phyloP scores from a whole-genome alignment of 768 basidiomycete genomes.

The Amyloporia xantha region DNA sequence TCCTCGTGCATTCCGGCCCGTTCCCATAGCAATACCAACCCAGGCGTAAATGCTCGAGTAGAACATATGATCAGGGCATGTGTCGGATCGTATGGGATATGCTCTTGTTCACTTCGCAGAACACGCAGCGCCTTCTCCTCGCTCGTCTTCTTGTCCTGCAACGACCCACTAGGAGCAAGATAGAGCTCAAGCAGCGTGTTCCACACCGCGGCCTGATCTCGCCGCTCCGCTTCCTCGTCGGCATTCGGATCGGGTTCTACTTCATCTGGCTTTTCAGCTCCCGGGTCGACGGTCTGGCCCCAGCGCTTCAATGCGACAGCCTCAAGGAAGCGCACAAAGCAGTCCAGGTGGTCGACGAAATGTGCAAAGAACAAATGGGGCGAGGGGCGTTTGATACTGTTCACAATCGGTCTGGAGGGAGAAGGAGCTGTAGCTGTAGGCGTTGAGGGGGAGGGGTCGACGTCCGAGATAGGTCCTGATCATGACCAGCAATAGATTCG shows the following conservation, averaged over 20 bases:
- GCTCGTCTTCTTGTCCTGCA: conserved; percentile 10
- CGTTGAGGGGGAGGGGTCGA: conserved; percentile 24
- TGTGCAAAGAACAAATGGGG: conserved; percentile 89
- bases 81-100: conserved; percentile 72
- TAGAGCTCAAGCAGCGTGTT: conserved; percentile 95
- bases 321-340: conserved; percentile 86
- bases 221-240: conserved; percentile 46
- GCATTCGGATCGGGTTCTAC: conserved; percentile 16
- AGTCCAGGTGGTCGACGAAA: conserved; percentile 81
- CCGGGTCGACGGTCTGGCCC: conserved; percentile 59
- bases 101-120: conserved; percentile 46
- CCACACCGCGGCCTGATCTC: conserved; percentile 85
- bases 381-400: conserved; percentile 53
- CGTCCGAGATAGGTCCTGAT: conserved; percentile 25
- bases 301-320: conserved; percentile 75
- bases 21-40: conserved; percentile 90
- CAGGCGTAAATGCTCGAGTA: conserved; percentile 70
- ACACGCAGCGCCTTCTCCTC: conserved; percentile 67
- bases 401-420: conserved; percentile 17
- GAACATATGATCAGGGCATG: conserved; percentile 97
- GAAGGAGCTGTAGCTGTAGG: conserved; percentile 13
- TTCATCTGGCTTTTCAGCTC: conserved; percentile 9
- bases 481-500: conserved; percentile 26
- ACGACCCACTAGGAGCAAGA: conserved; percentile 44
- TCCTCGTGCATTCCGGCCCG: conserved; percentile 95